These are phyloP conservation scores for Neonectria punicea DNA, from an alignment of 2,329 filamentous ascomycete species.

Conservation along the genomic window DNA sequence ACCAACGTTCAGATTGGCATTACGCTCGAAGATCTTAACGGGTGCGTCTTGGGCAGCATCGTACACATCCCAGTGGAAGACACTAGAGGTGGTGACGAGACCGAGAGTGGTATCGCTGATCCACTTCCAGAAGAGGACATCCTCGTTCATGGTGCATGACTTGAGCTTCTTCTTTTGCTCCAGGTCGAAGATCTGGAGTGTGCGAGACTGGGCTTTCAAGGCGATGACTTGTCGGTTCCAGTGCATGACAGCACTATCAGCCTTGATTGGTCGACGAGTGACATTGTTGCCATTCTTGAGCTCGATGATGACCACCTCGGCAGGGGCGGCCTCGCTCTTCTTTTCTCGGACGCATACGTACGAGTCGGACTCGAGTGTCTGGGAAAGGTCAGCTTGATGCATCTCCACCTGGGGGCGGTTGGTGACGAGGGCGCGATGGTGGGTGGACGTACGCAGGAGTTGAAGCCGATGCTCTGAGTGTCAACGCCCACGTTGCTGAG, in stretches of 20 bases:
- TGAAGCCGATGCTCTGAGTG: conserved; percentile 74
- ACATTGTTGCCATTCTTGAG: conserved; percentile 98
- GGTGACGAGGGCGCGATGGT: conserved; percentile 23
- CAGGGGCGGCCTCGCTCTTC: conserved; percentile 82
- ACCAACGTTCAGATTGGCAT: conserved; percentile 85
- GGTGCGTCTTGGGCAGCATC: conserved; percentile 82
- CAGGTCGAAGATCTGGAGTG: conserved; percentile 97
- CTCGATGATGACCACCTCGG: conserved; percentile 97
- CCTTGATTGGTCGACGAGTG: conserved; percentile 94
- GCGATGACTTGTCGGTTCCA: conserved; percentile 96
- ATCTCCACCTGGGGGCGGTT: background rate
- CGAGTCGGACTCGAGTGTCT: conserved; percentile 98
- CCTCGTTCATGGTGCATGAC: conserved; percentile 95
- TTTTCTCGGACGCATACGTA: conserved; percentile 98
- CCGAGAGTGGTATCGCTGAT: conserved; percentile 89
- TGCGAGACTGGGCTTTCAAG: conserved; percentile 91
- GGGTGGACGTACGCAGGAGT: conserved; percentile 74
- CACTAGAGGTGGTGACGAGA: conserved; percentile 87
- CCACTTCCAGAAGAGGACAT: conserved; percentile 99
- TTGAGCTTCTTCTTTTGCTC: conserved; percentile 94
- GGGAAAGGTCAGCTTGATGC: conserved; percentile 35
- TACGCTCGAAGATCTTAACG: conserved; percentile 93
- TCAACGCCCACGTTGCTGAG: conserved; percentile 61
- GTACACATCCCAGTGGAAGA: conserved; percentile 98
- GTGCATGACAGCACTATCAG: conserved; percentile 99